These are phyloP conservation scores for Priceomyces medius DNA, from an alignment of 805 yeast genomes.

Conservation along the genomic window DNA sequence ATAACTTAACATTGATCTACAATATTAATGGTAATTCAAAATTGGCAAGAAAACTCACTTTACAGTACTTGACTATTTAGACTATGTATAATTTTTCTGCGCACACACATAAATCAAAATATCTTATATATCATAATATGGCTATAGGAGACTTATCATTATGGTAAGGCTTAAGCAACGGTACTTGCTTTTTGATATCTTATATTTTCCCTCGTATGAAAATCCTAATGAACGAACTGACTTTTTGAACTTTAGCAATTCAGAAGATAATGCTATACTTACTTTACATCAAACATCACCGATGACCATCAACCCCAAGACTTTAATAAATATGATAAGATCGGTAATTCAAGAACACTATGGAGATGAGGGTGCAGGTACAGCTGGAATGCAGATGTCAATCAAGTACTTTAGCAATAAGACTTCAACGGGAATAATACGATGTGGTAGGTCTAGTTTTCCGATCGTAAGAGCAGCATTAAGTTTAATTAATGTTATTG, in stretches of 20 bases:
- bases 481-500: conserved; percentile 51
- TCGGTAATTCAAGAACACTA: conserved; percentile 58
- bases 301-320: conserved; percentile 44
- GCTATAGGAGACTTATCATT: background rate
- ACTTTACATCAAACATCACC: conserved; percentile 54
- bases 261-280: conserved; percentile 40
- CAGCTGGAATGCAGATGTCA: conserved; percentile 55
- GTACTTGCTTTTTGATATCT: conserved; percentile 76
- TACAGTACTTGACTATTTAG: conserved; percentile 57
- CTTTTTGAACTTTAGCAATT: conserved; percentile 20
- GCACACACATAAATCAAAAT: background rate
- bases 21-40: conserved; percentile 68
- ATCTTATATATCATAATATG: background rate
- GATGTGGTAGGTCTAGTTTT: conserved; percentile 68
- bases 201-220: conserved; percentile 52
- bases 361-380: conserved; percentile 79
- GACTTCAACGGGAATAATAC: conserved; percentile 81
- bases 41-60: conserved; percentile 64
- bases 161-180: conserved; percentile 92
- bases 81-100: conserved; percentile 1
- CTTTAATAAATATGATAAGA: conserved; percentile 54
- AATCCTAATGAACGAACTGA: conserved; percentile 11
- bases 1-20: conserved; percentile 75
- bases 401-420: conserved; percentile 77
- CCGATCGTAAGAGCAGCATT: conserved; percentile 68